Evolutionary conservation across 495 filamentous ascomycete species (phyloP), one percentile per base, ranked within the genome.

Genomic region (Aspergillus avenaceus): DNA sequence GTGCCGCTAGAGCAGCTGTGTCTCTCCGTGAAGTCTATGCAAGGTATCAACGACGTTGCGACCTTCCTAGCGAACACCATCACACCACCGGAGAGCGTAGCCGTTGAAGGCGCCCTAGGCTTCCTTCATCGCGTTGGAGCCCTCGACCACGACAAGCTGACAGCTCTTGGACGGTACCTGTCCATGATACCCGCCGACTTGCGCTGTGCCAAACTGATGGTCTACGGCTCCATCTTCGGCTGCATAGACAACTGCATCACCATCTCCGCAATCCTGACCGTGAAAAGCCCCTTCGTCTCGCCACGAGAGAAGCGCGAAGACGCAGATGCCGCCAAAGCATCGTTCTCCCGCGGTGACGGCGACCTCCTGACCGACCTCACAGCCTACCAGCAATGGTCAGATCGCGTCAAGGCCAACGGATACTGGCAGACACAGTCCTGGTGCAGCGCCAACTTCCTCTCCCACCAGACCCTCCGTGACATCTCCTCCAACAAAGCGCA

Each of bases 1-100:
- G 92, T 97, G 0, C 93, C 93, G 4, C 73, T 98, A 3, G 95
- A 97, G 63, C 93, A 97, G 54, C 78, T 97, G 11, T 97, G 93
- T 62, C 76, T 98, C 4, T 91, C 90, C 3, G 91, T 97, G 25
- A 86, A 91, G 55, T 89, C 92, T 11, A 97, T 97, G 93, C 72
- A 71, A 47, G 93, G 90, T 1, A 85, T 95, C 18, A 71, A 75
- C 42, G 87, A 97, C 52, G 84, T 96, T 9, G 76, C 82, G 3
- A 72, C 63, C 5, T 98, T 98, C 74, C 74, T 98, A 5, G 84
- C 85, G 2, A 84, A 88, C 23, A 91, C 92, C 0, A 80, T 96
- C 19, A 96, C 91, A 2, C 93, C 93, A 0, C 93, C 93, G 0
- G 88, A 87, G 47, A 84, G 76, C 34, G 72, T 85, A 3, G 92